These are phyloP conservation scores for Mrakia blollopis DNA, from an alignment of 768 basidiomycete genomes.

Conservation along the genomic window DNA sequence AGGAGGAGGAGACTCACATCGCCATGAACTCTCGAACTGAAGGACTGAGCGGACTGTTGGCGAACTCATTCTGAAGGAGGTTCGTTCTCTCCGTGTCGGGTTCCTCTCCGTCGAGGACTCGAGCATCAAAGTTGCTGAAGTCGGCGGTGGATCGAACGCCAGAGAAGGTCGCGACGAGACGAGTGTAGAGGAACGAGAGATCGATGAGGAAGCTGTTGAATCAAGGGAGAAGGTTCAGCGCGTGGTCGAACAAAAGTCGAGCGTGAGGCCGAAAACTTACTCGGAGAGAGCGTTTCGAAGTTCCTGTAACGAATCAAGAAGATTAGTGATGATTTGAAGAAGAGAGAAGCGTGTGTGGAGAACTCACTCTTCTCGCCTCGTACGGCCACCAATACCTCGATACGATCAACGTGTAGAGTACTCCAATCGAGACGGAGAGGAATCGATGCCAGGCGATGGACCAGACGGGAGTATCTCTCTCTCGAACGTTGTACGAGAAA, in stretches of 20 bases:
- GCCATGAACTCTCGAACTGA: conserved; percentile 69
- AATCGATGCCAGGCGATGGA: conserved; percentile 72
- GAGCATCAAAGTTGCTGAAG: not conserved
- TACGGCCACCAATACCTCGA: conserved; percentile 94
- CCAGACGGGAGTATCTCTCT: conserved; percentile 58
- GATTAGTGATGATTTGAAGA: not conserved
- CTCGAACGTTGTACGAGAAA: conserved; percentile 71
- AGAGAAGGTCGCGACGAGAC: conserved; percentile 76
- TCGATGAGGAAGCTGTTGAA: conserved; percentile 75
- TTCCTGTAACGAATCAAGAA: conserved; percentile 51
- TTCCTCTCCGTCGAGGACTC: conserved; percentile 31
- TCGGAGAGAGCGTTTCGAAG: conserved; percentile 79
- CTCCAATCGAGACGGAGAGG: conserved; percentile 73
- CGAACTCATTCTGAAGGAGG: conserved; percentile 17
- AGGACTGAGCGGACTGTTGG: conserved; percentile 29
- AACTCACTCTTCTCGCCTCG: conserved; percentile 54
- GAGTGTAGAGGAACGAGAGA: conserved; percentile 90
- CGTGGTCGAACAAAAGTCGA: not conserved
- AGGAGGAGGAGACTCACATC: conserved; percentile 56
- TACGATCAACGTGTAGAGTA: conserved; percentile 81
- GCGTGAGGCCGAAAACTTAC: conserved; percentile 47
- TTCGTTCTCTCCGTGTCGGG: conserved; percentile 36
- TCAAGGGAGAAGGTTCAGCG: not conserved
- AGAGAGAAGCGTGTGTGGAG: not conserved
- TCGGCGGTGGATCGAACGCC: conserved; percentile 44